phyloP scores from a whole-genome alignment of 2,329 filamentous ascomycete species.

The Diaporthe sp. region DNA sequence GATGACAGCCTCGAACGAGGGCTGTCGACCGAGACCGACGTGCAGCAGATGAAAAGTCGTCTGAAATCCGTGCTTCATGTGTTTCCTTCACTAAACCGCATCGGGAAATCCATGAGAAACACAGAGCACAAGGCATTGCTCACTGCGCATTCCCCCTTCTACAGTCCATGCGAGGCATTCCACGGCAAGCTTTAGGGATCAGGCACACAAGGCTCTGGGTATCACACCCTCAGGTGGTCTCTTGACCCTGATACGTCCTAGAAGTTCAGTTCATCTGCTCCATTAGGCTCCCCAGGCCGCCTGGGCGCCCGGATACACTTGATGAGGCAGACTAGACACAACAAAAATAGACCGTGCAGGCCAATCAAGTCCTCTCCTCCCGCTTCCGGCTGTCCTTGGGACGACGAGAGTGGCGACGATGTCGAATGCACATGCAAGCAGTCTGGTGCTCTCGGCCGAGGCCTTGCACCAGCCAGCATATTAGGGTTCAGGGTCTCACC shows the following conservation, averaged over 20 bases:
- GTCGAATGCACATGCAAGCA: neutral
- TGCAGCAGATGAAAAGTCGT: constrained; percentile 5
- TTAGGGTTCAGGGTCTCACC: neutral
- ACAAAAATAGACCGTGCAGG: neutral
- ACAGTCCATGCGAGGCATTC: constrained; percentile 4
- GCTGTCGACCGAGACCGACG: constrained; percentile 11
- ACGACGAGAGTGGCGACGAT: neutral
- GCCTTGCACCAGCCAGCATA: neutral
- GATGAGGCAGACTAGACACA: neutral
- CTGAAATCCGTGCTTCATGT: constrained; percentile 26
- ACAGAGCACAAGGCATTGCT: constrained; percentile 6
- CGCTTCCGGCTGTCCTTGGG: neutral
- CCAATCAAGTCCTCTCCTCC: neutral
- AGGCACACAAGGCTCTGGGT: neutral
- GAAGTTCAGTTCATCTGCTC: constrained; percentile 6
- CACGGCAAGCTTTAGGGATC: neutral
- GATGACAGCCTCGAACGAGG: constrained; percentile 18
- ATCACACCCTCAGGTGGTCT: neutral
- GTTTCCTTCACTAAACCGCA: constrained; percentile 8
- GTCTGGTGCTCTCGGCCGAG: neutral
- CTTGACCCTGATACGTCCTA: neutral
- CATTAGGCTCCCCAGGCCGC: neutral
- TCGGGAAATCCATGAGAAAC: constrained; percentile 20
- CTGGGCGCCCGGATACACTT: constrained; percentile 2
- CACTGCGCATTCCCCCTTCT: neutral